A percentile compares a stretch with the other conserved stretches of the same genome.
Evolutionary conservation across 768 basidiomycete species (phyloP).

Genomic region (Russula brevipes): DNA sequence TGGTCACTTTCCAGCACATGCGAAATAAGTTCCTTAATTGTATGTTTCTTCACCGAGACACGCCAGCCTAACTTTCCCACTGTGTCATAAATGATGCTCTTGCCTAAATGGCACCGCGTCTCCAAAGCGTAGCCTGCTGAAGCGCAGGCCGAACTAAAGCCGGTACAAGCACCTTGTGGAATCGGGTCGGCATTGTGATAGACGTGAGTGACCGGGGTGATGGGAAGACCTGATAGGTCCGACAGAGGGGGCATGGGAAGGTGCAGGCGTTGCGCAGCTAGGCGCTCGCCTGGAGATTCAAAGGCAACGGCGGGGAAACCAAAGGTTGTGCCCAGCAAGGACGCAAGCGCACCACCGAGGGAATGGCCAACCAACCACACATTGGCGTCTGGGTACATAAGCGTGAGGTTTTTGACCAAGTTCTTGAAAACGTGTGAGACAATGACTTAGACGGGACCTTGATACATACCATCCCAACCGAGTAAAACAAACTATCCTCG

Average conservation of each 20-base stretch:
- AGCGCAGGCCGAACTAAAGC: conserved; percentile 47
- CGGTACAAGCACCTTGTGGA: conserved; percentile 53
- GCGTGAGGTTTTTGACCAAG: conserved; percentile 52
- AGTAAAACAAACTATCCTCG: conserved; percentile 90
- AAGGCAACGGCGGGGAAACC: conserved; percentile 61
- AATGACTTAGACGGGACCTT: neutral
- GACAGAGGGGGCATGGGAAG: conserved; percentile 49
- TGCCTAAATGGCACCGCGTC: conserved; percentile 57
- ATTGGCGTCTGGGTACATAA: conserved; percentile 51
- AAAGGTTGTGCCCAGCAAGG: conserved; percentile 59
- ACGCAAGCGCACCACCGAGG: conserved; percentile 60
- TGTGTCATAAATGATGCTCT: conserved; percentile 62
- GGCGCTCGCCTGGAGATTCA: conserved; percentile 59
- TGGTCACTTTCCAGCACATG: conserved; percentile 49
- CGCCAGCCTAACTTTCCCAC: conserved; percentile 58
- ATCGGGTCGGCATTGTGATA: conserved; percentile 73
- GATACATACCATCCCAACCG: conserved; percentile 68
- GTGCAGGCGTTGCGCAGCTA: conserved; percentile 56
- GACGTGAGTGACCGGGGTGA: conserved; percentile 38
- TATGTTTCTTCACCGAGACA: conserved; percentile 50
- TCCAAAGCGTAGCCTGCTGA: conserved; percentile 64
- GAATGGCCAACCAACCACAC: conserved; percentile 61
- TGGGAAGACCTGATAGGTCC: conserved; percentile 12
- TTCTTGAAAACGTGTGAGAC: conserved; percentile 32
- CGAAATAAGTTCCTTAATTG: conserved; percentile 50